These are phyloP conservation scores for Calycina herbarum DNA, from an alignment of 2,329 filamentous ascomycete species.

Conservation along the genomic window DNA sequence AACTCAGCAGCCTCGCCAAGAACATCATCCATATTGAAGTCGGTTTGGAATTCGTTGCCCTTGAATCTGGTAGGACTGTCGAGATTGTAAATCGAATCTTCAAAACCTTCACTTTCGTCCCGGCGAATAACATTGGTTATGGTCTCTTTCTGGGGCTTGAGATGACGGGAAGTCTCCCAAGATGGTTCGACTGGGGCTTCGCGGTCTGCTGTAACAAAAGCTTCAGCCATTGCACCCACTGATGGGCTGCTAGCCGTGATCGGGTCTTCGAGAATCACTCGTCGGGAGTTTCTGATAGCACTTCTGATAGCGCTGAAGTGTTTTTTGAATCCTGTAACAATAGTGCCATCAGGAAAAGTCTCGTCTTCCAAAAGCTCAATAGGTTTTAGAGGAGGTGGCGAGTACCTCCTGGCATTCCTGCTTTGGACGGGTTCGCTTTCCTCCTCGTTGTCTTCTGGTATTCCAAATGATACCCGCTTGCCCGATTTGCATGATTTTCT, in stretches of 20 bases:
- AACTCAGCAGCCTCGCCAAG: conserved; percentile 32
- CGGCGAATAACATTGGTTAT: conserved; percentile 21
- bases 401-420: conserved; percentile 7
- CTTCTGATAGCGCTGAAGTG: conserved; percentile 24
- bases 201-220: conserved; percentile 49
- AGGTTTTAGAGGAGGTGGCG: conserved; percentile 26
- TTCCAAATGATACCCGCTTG: conserved; percentile 36
- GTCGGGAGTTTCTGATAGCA: conserved; percentile 20
- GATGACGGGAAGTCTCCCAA: conserved; percentile 40
- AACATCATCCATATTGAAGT: conserved; percentile 32
- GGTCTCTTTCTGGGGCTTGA: conserved; percentile 46
- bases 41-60: not conserved
- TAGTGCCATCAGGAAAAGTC: conserved; percentile 21
- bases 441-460: conserved; percentile 15
- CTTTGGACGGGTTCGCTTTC: conserved; percentile 12
- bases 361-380: conserved; percentile 20
- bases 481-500: conserved; percentile 22
- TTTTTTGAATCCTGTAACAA: conserved; percentile 20
- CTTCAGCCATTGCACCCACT: conserved; percentile 50
- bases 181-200: conserved; percentile 14
- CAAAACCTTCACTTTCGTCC: not conserved
- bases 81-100: not conserved
- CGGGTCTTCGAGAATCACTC: conserved; percentile 21
- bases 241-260: conserved; percentile 40
- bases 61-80: not conserved